Base-by-base conservation (phyloP, 345 rosid genomes). In the Jatropha curcas region DNA sequence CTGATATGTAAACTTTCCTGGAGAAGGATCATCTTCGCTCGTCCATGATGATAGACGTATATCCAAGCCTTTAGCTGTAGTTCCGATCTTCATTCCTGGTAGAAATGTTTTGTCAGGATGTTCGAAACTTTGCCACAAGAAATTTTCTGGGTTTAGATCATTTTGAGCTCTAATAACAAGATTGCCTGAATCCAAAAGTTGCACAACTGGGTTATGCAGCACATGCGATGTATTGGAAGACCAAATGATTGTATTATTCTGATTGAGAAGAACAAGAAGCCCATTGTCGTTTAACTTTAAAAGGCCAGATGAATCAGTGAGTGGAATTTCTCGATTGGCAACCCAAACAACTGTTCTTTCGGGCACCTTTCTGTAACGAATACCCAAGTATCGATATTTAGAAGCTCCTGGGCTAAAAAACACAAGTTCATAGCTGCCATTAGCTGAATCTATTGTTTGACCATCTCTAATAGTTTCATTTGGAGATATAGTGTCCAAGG, bases 91-190 rank as follows among this genome's bases (percentile, higher is more conserved):
- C 65, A 78, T 53, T 60, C 74, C 74, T 19, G 81, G 81, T 3
- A 73, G 66, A 20, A 78, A 33, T 1, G 71, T 61, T 24, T 73
- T 37, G 14, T 60, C 17, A 24, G 76, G 77, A 59, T 56, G 25
- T 24, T 78, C 81, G 45, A 78, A 78, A 24, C 81, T 73, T 48
- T 78, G 73, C 81, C 81, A 77, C 50, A 77, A 1, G 33, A 52
- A 25, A 14, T 22, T 46, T 2, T 50, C 60, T n/a, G n/a, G n/a
- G 14, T 48, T 67, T 13, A 61, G n/a, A n/a, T n/a, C n/a, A n/a
- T n/a, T 72, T 17, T 9, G 66, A 51, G 53, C 62, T 28, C 56
- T 62, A 12, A 74, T 50, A 28, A 74, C 31, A 4, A 79, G 31
- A 75, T 79, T 79, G 3, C 76, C 79, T 5, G 76, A 51, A 27